Evolutionary conservation across 1,284 basidiomycete species (phyloP).

Genomic region (Trichosporon sp.): DNA sequence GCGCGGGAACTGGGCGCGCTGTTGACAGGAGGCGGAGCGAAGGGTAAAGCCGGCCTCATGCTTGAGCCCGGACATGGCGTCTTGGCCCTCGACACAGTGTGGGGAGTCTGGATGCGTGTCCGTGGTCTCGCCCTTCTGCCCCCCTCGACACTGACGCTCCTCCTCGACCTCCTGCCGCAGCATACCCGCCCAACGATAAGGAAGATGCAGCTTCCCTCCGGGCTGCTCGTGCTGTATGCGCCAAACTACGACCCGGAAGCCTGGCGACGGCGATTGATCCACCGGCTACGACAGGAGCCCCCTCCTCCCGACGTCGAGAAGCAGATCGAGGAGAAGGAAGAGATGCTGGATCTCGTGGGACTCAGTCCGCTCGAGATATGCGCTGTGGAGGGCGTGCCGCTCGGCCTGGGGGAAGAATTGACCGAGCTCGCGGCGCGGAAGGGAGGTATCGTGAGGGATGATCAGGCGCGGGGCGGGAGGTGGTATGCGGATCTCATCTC

Average conservation of each 20-base stretch:
- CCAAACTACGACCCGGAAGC: conserved; percentile 69
- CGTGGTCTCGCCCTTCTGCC: conserved; percentile 90
- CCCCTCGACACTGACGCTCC: conserved; percentile 76
- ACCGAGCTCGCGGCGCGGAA: conserved; percentile 59
- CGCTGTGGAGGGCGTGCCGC: conserved; percentile 67
- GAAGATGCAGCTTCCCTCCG: conserved; percentile 69
- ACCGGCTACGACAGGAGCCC: conserved; percentile 61
- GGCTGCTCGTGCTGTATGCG: conserved; percentile 80
- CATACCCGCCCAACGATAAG: conserved; percentile 72
- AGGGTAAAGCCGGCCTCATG: conserved; percentile 46
- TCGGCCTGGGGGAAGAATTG: conserved; percentile 74
- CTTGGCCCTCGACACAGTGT: conserved; percentile 88
- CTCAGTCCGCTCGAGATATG: conserved; percentile 64
- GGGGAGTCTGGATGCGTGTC: conserved; percentile 96
- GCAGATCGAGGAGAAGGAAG: conserved; percentile 43
- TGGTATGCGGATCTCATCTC: conserved; percentile 72
- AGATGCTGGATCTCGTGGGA: conserved; percentile 34
- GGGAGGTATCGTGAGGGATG: conserved; percentile 71
- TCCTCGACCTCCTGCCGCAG: conserved; percentile 68
- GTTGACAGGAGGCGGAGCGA: conserved; percentile 59
- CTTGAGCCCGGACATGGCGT: conserved; percentile 62
- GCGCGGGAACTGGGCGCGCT: conserved; percentile 79
- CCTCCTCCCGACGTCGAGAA: conserved; percentile 42
- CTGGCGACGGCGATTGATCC: conserved; percentile 68
- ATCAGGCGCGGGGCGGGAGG: conserved; percentile 63